Base-by-base conservation (phyloP, 371 early-diverging fungal species). In the Mucor sp. region DNA sequence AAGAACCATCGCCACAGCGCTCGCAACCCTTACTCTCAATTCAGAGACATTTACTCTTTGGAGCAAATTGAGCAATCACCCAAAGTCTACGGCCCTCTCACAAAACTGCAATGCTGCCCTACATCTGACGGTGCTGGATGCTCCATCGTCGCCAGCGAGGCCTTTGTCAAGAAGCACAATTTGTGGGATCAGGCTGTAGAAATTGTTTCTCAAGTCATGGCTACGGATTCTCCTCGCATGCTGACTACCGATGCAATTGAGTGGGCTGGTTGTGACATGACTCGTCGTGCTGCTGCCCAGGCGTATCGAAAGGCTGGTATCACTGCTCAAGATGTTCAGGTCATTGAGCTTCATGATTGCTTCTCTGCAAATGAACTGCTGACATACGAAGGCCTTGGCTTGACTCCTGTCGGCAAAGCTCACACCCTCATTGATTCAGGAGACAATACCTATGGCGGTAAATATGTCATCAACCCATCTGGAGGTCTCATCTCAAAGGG, bases 401-500 rank as follows among this genome's bases (percentile, higher is more conserved):
- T 93, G 58, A 85, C 86, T 66, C 75, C 83, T 55, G 81, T 79
- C 3, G 92, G 92, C 19, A 78, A 91, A 66, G 89, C 87, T 19
- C 88, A 88, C 61, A 81, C 80, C 33, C 70, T 89, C 69, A 79
- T 89, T 57, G 89, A 87, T 63, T 33, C 74, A 9, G 79, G 78
- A 58, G 80, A 88, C 70, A 84, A 84, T 65, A 81, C 86, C 0
- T 85, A 81, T 69, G 91, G 91, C 48, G 87, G 88, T 28, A 83
- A 85, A 68, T 85, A 81, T 60, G 87, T 91, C 12, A 80, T 92
- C 68, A 93, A 93, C 78, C 91, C 92, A n/a, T 89, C 89, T 0
- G 94, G 94, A 43, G 94, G 92, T 33, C 76, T 93, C 66, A 90
- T 91, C 59, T 90, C 91, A 63, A 93, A 93, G 75, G 93, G 93